Conservation (phyloP, 78 protist species). For the Dictyostelium discoideum region dicty_2.7 NC_007089.4:2354501-2355000, state of each 20-base stretch:
- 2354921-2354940: conserved; percentile 28
- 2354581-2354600: conserved; percentile 84
- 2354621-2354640: conserved; percentile 58
- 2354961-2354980: conserved; percentile 55
- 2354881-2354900: conserved; percentile 21
- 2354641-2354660: conserved; percentile 69
- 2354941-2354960: not conserved
- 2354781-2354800: too few relatives aligned
- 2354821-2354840: conserved; percentile 78
- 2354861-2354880: not conserved
- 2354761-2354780: too few relatives aligned
- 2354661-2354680: not conserved
- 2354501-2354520: conserved; percentile 93
- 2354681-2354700: too few relatives aligned
- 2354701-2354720: not conserved
- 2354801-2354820: conserved; percentile 79
- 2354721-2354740: too few relatives aligned
- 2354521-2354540: conserved; percentile 92
- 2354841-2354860: conserved; percentile 82
- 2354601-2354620: conserved; percentile 65
- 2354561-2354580: conserved; percentile 94
- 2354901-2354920: conserved; percentile 62
- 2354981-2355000: conserved; percentile 68
- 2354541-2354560: conserved; percentile 95
- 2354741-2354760: too few relatives aligned